Conservation (phyloP, 768 basidiomycete genomes). For the Infundibulicybe gibba region DNA sequence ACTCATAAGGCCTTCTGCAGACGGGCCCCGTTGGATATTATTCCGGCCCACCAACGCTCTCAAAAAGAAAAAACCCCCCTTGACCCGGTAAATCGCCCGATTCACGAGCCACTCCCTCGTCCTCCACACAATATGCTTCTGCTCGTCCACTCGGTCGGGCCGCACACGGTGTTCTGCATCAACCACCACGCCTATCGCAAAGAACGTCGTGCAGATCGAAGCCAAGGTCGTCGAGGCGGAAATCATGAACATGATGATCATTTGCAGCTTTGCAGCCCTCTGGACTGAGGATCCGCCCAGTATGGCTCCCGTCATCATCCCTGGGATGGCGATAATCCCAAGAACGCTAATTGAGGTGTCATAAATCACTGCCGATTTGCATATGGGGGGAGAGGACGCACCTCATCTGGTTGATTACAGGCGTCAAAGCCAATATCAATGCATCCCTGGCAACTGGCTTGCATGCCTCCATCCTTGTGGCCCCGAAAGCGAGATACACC, state of each 20-base stretch:
- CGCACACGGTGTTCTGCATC: conserved; percentile 67
- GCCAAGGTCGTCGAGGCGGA: conserved; percentile 73
- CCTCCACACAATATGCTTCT: conserved; percentile 20
- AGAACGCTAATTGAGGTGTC: conserved; percentile 44
- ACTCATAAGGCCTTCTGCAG: too few species aligned
- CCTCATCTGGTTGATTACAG: conserved; percentile 88
- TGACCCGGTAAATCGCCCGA: conserved; percentile 1
- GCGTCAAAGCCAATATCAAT: conserved; percentile 74
- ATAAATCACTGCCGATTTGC: background rate
- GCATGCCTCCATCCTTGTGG: conserved; percentile 80
- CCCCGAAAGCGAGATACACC: conserved; percentile 83
- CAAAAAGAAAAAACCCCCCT: background rate
- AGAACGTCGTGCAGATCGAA: conserved; percentile 58
- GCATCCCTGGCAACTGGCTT: conserved; percentile 76
- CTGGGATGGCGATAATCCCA: conserved; percentile 77
- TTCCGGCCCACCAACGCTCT: too few species aligned
- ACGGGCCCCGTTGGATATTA: too few species aligned
- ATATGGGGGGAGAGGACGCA: conserved; percentile 13
- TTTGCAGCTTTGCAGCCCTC: conserved; percentile 83
- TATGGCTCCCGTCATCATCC: conserved; percentile 93
- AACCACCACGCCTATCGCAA: conserved; percentile 58
- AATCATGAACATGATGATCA: conserved; percentile 96
- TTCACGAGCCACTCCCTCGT: conserved; percentile 11
- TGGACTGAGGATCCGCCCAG: conserved; percentile 82
- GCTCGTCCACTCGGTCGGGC: conserved; percentile 55